Conservation (phyloP, 306 rosid species). For the Inga oerstediana region DNA sequence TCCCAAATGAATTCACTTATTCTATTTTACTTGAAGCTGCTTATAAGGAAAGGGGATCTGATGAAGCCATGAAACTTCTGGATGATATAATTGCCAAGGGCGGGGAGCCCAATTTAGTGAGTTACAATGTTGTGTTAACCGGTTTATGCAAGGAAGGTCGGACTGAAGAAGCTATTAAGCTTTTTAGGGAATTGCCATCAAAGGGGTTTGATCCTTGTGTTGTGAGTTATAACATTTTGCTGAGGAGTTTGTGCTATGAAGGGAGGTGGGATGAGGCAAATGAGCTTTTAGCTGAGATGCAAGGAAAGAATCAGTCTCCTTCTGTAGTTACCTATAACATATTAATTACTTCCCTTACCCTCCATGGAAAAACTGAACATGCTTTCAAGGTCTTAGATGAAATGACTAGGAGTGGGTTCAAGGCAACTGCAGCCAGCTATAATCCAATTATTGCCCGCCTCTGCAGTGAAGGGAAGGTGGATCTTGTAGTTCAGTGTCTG, state of each 20-base stretch:
- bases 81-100: constrained; percentile 81
- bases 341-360: constrained; percentile 76
- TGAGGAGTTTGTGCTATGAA: constrained; percentile 70
- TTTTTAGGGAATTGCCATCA: constrained; percentile 70
- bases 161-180: constrained; percentile 72
- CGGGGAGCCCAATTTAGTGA: constrained; percentile 79
- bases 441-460: constrained; percentile 77
- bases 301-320: constrained; percentile 56
- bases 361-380: constrained; percentile 71
- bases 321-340: constrained; percentile 77
- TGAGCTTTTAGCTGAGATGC: constrained; percentile 77
- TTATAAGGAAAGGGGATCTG: constrained; percentile 84
- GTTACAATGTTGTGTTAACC: constrained; percentile 82
- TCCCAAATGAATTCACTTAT: constrained; percentile 82
- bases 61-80: constrained; percentile 72
- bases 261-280: constrained; percentile 90
- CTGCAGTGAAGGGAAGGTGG: constrained; percentile 75
- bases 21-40: constrained; percentile 82
- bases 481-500: constrained; percentile 63
- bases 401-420: constrained; percentile 62
- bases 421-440: constrained; percentile 76
- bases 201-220: constrained; percentile 81
- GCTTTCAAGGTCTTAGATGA: constrained; percentile 83
- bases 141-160: constrained; percentile 93
- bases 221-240: constrained; percentile 30